These are phyloP conservation scores for Coniochaeta pulveracea DNA, from an alignment of 2,329 filamentous ascomycete species.

Conservation along the genomic window DNA sequence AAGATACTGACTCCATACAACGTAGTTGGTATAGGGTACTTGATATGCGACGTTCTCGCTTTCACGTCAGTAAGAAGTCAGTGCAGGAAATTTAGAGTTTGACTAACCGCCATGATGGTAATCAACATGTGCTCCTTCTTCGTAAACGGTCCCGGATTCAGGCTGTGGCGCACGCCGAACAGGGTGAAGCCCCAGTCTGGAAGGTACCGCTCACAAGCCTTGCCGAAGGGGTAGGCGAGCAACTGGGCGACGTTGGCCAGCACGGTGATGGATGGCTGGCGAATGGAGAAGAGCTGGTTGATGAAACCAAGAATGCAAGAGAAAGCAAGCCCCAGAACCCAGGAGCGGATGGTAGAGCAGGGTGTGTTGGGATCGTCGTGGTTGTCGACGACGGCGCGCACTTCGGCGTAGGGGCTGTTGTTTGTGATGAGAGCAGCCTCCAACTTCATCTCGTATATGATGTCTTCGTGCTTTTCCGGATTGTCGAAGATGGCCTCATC, in stretches of 20 bases:
- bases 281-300: constrained; percentile 48
- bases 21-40: constrained; percentile 35
- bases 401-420: constrained; percentile 29
- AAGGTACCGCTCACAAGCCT: constrained; percentile 35
- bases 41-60: constrained; percentile 45
- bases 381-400: constrained; percentile 27
- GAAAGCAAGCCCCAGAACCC: constrained; percentile 41
- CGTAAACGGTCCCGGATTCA: constrained; percentile 46
- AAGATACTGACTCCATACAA: constrained; percentile 37
- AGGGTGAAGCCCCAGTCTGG: constrained; percentile 38
- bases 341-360: constrained; percentile 37
- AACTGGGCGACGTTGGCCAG: constrained; percentile 45
- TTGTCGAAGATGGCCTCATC: constrained; percentile 31
- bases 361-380: constrained; percentile 22
- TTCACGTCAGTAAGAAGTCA: no score
- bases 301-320: constrained; percentile 35
- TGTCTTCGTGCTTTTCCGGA: constrained; percentile 32
- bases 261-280: constrained; percentile 41
- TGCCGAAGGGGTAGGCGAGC: constrained; percentile 42
- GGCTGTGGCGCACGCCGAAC: constrained; percentile 32
- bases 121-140: constrained; percentile 51
- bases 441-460: constrained; percentile 43
- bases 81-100: background rate
- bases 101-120: constrained; percentile 32
- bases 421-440: constrained; percentile 32